Percentiles rank a stretch among this genome's conserved stretches.
Evolutionary conservation across 1,284 basidiomycete species (phyloP).

Genomic region (Albatrellus sp.): DNA sequence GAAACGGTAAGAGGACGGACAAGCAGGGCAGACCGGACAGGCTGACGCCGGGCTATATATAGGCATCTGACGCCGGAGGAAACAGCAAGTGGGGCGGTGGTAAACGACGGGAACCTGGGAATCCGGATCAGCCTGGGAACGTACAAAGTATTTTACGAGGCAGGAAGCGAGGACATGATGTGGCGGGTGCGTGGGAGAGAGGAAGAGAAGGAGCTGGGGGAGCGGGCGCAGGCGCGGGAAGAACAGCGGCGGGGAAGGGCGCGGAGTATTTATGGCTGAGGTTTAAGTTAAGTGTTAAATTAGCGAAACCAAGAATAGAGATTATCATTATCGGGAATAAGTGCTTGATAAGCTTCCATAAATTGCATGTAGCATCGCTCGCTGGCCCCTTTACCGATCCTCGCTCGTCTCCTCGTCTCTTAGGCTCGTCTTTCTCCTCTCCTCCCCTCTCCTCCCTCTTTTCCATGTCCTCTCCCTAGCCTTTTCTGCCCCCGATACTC

Average conservation of each 20-base stretch:
- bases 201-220: conserved; percentile 26
- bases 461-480: conserved; percentile 2
- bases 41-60: conserved; percentile 20
- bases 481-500: conserved; percentile 4
- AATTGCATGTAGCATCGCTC: no score
- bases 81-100: conserved; percentile 17
- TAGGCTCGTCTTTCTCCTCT: no score
- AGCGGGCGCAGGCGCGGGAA: conserved; percentile 31
- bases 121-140: conserved; percentile 53
- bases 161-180: conserved; percentile 42
- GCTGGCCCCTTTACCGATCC: no score
- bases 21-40: background rate
- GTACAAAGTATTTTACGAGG: conserved; percentile 70
- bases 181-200: conserved; percentile 25
- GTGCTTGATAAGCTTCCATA: conserved; percentile 5
- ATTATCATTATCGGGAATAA: conserved; percentile 3
- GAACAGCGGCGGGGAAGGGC: conserved; percentile 38
- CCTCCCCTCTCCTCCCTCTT: conserved; percentile 8
- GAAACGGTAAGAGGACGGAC: conserved; percentile 26
- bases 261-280: conserved; percentile 3
- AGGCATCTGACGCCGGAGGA: conserved; percentile 23
- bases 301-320: conserved; percentile 1
- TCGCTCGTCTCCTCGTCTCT: no score
- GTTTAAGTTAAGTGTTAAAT: conserved; percentile 1
- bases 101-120: conserved; percentile 25